Conservation (phyloP, 2,329 filamentous ascomycete species). For the Cytospora paraplurivora region DNA sequence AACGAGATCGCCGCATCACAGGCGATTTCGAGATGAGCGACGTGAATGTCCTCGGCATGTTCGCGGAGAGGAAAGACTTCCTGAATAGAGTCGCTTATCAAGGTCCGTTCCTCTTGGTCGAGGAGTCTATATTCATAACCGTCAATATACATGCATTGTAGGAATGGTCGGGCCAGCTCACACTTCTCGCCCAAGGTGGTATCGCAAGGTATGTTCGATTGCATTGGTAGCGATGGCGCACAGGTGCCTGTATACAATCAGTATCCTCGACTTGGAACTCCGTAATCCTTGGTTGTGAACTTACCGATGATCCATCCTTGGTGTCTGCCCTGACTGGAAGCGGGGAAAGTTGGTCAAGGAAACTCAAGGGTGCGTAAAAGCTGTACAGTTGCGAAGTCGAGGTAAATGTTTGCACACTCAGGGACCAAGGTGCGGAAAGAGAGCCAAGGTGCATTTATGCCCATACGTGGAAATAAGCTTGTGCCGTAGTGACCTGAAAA, state of each 20-base stretch:
- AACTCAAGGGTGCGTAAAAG: neutral
- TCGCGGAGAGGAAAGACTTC: conserved; percentile 4
- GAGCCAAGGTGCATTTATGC: no score
- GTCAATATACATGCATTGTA: neutral
- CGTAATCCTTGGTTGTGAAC: neutral
- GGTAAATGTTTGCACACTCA: no score
- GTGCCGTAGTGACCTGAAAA: neutral
- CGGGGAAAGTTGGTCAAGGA: neutral
- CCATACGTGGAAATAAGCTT: neutral
- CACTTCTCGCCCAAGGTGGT: neutral
- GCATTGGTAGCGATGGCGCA: neutral
- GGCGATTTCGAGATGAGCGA: conserved; percentile 18
- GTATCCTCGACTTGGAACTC: neutral
- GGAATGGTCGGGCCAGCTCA: neutral
- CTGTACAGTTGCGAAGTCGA: neutral
- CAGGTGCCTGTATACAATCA: neutral
- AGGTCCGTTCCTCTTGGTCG: neutral
- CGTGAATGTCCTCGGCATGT: conserved; percentile 1
- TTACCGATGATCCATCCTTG: conserved; percentile 8
- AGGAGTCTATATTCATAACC: rapidly evolving
- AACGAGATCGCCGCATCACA: conserved; percentile 14
- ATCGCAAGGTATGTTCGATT: neutral
- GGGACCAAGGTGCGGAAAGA: no score
- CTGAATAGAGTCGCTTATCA: neutral
- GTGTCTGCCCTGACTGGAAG: neutral